Base-by-base conservation (phyloP, 345 rosid genomes). In the Eucalyptus leucophloia region DNA sequence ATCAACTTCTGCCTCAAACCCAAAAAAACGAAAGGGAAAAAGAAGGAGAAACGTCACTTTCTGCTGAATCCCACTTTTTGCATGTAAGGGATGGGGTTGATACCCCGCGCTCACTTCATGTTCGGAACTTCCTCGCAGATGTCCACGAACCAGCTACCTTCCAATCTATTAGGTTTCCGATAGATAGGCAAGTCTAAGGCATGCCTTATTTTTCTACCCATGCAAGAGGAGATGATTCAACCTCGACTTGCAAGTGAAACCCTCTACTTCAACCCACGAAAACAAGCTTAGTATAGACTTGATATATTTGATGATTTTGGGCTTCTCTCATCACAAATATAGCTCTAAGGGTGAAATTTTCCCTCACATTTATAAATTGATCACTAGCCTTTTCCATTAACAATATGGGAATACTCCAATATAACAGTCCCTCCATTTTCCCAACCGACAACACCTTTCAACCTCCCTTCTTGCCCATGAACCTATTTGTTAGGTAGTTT, bases 251-350 rank as follows among this genome's bases (percentile, higher is more conserved):
- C 49, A 62, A 11, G 88, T 86, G 77, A 86, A 88, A 62, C 42
- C 51, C 51, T 23, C 86, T 45, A 89, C 89, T 44, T 89, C 89
- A 72, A 21, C 30, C 91, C 89, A 60, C 53, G 67, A 62, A 50
- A 88, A 19, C 91, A 90, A 81, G 93, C 91, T 87, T 92, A 88
- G 69, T 92, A 90, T 45, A 90, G 28, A 60, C 91, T 86, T 47
- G 90, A 5, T 58, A 54, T 21, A 3, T 21, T 18, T 54, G 0
- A 0, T 54, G 24, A 0, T 54, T 21, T 54, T 54, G 60, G 28
- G 60, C 60, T 21, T 54, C 26, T 54, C 28, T 54, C 60, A 23
- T 54, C 26, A 54, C 10, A 54, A 23, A 9, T 54, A 51, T 54
- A 54, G 12, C 60, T 54, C 26, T 21, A 54, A 21, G 12, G 28